Base-by-base conservation (phyloP, 371 early-diverging fungal species). In the Syncephalastrum sp. region DNA sequence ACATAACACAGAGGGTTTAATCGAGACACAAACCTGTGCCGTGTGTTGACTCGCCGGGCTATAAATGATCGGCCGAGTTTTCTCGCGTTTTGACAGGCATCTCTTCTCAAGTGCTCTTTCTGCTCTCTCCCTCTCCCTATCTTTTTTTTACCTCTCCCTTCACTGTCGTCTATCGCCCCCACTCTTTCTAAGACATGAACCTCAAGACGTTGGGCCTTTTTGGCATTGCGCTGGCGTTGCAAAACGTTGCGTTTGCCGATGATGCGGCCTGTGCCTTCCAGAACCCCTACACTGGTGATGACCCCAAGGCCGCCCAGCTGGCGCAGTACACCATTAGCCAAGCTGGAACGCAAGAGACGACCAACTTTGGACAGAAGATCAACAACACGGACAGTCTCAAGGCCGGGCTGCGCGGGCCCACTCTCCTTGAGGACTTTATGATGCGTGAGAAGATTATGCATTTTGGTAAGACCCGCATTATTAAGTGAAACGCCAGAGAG, bases 391-490 rank as follows among this genome's bases (percentile, higher is more conserved):
- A 64, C 43, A 64, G 59, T 23, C 45, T 64, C 45, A 59, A 55
- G 45, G 83, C 78, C 50, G 81, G 79, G 17, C 54, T 59, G 13
- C 65, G 72, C 53, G 83, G 81, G 1, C 79, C 81, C 15, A 67
- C 73, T 13, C 54, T 81, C n/a, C 42, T 81, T 56, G 72, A 81
- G 57, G 83, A 83, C 53, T 77, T 79, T 44, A 59, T 63, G 56
- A 52, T 77, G 51, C 73, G 72, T 24, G 79, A 83, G 51, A 77
- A 77, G 48, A 67, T 83, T 23, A 71, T 69, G 65, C 83, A 82
- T 54, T 84, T 84, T 57, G 82, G 77, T 67, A 68, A 53, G 56
- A 2, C 47, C 19, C 10, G 10, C 16, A 0, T 1, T n/a, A 19
- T 33, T 24, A 25, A 54, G 24, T 19, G 25, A 54, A 6, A 54